These are phyloP conservation scores for Pascua guehoae DNA, from an alignment of 1,284 basidiomycete genomes.

Conservation along the genomic window DNA sequence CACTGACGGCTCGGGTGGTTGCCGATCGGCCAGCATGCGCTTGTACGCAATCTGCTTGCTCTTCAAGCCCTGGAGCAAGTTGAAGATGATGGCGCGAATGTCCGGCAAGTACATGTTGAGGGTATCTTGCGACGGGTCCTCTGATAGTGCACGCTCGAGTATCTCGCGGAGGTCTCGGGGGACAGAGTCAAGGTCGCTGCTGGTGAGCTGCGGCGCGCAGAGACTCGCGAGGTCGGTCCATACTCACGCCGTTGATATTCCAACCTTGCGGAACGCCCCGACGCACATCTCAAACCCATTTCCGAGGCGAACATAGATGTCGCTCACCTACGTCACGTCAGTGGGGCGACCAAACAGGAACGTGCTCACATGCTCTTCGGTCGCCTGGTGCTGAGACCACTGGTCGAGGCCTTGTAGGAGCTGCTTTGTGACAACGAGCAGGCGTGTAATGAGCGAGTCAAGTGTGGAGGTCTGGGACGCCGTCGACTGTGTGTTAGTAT, in stretches of 20 bases:
- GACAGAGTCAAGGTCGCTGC: conserved; percentile 79
- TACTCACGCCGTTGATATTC: conserved; percentile 85
- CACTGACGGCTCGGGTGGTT: conserved; percentile 5
- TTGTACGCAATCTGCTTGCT: conserved; percentile 79
- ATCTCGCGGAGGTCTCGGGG: conserved; percentile 84
- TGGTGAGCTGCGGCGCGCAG: conserved; percentile 13
- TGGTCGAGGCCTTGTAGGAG: conserved; percentile 84
- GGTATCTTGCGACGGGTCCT: conserved; percentile 79
- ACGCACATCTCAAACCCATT: conserved; percentile 97
- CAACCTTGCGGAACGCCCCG: conserved; percentile 76
- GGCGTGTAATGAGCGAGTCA: conserved; percentile 86
- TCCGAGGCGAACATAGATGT: conserved; percentile 92
- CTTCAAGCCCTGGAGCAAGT: conserved; percentile 83
- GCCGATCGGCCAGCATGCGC: conserved; percentile 28
- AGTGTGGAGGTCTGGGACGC: conserved; percentile 25
- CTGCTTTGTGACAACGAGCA: conserved; percentile 92
- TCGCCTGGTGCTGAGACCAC: conserved; percentile 74
- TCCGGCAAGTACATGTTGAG: conserved; percentile 86
- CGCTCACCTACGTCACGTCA: conserved; percentile 67
- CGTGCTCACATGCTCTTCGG: conserved; percentile 58
- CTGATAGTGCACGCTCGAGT: conserved; percentile 83
- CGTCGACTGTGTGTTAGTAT: neutral
- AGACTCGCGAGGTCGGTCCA: neutral
- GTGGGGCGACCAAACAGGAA: neutral
- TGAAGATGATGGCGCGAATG: conserved; percentile 90